Evolutionary conservation across 768 basidiomycete species (phyloP).

Genomic region (Cyclocybe aegerita): DNA sequence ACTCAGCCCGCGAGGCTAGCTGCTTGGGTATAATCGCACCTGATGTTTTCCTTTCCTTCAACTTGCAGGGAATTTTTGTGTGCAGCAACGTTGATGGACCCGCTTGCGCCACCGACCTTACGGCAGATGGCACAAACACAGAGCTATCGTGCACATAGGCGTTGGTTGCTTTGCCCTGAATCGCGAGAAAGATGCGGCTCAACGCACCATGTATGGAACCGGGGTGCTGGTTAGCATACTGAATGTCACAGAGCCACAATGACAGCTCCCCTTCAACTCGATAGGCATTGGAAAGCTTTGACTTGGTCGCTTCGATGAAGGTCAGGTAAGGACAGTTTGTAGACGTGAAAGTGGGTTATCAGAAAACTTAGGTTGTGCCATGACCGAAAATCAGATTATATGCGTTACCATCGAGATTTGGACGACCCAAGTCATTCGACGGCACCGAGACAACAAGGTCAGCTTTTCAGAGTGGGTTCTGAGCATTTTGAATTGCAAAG

Average conservation of each 20-base stretch:
- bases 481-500: no score
- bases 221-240: slow-evolving; percentile 52
- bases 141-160: slow-evolving; percentile 34
- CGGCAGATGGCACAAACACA: slow-evolving; percentile 72
- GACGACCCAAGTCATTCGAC: no score
- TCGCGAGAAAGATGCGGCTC: not conserved
- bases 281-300: slow-evolving; percentile 45
- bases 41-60: slow-evolving; percentile 53
- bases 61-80: slow-evolving; percentile 49
- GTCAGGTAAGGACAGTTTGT: no score
- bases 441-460: no score
- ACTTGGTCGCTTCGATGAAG: no score
- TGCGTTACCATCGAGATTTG: no score
- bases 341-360: no score
- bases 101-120: slow-evolving; percentile 65
- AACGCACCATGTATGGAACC: slow-evolving; percentile 59
- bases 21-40: slow-evolving; percentile 29
- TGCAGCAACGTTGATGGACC: slow-evolving; percentile 67
- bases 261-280: slow-evolving; percentile 55
- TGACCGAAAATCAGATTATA: no score
- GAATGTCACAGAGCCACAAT: slow-evolving; percentile 52
- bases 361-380: no score
- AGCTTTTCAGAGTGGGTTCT: no score
- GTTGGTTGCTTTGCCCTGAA: no score
- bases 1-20: not conserved